Evolutionary conservation across 208 protist species (phyloP), one percentile per base, ranked within the genome.

Genomic region (Lotmaria passim): DNA sequence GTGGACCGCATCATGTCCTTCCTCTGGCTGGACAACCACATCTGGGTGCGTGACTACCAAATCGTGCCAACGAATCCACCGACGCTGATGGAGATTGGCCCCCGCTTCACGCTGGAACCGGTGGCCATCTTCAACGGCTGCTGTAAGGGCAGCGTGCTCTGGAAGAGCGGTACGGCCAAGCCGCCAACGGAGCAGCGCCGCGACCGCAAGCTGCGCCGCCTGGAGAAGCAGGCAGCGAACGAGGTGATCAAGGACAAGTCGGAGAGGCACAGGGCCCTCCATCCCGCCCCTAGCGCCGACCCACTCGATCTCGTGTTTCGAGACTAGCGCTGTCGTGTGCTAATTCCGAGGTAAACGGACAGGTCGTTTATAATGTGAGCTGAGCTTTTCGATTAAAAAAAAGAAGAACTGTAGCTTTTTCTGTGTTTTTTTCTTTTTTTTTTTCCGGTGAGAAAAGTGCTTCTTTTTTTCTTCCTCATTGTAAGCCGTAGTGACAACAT

Each of bases 31-130:
- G 98, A 99, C 69, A 74, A 87, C 38, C 93, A 96, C 63, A 98
- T 99, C 60, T 99, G 98, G 98, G 98, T 99, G 65, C 89, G 99
- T 52, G 97, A 99, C 82, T 99, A 99, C 75, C 99, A 99, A 83
- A 98, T 99, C 36, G 69, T 81, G 19, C 58, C 75, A 43, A 83
- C 73, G 21, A 79, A 79, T 46, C 79, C 84, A 33, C 77, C 68
- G 64, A 76, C 86, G 60, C 83, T 99, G 44, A 82, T 98, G 51
- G 98, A 99, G 81, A 98, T 99, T 70, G 98, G 98, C 4, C 98
- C 98, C 11, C 90, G 98, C 66, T 98, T 99, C 76, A 93, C 93
- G 31, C 79, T 99, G 21, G 77, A 98, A 53, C 93, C 97, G 24
- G 90, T 98, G 12, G 82, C 87, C 43, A 98, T 99, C 71, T 90